Conservation (phyloP, 768 basidiomycete genomes). For the Russula griseocarnosa region DNA sequence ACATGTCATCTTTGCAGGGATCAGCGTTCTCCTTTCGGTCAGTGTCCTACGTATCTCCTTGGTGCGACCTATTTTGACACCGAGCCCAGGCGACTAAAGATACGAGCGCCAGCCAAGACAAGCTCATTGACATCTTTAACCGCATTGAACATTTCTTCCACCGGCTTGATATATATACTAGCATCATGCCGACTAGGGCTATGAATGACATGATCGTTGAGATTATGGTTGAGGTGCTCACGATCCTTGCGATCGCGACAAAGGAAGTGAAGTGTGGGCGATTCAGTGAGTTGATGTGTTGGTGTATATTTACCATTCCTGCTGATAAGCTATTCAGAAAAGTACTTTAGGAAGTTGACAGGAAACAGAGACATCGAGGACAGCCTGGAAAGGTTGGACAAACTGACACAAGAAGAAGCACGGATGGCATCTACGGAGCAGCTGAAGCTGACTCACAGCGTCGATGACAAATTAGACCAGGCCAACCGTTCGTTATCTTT, state of each 20-base stretch:
- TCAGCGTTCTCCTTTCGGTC: neutral
- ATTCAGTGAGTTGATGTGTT: neutral
- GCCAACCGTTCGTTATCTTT: no score
- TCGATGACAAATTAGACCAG: neutral
- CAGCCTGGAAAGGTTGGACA: neutral
- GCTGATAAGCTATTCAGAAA: neutral
- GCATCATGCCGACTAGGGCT: neutral
- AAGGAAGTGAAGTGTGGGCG: constrained; percentile 3
- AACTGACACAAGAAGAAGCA: constrained; percentile 5
- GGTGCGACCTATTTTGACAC: neutral
- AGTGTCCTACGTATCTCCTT: neutral
- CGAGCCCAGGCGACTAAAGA: neutral
- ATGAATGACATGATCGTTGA: neutral
- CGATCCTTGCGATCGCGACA: neutral
- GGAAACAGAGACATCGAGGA: neutral
- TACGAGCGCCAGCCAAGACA: neutral
- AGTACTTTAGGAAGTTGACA: neutral
- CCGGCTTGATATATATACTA: neutral
- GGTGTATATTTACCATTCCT: neutral
- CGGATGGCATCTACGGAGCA: constrained; percentile 1
- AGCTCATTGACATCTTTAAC: neutral
- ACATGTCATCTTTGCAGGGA: neutral
- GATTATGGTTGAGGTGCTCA: neutral
- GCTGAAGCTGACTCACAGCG: neutral
- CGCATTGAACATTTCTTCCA: neutral